Conservation (phyloP, 1,284 basidiomycete genomes). For the Moesziomyces antarcticus region DNA sequence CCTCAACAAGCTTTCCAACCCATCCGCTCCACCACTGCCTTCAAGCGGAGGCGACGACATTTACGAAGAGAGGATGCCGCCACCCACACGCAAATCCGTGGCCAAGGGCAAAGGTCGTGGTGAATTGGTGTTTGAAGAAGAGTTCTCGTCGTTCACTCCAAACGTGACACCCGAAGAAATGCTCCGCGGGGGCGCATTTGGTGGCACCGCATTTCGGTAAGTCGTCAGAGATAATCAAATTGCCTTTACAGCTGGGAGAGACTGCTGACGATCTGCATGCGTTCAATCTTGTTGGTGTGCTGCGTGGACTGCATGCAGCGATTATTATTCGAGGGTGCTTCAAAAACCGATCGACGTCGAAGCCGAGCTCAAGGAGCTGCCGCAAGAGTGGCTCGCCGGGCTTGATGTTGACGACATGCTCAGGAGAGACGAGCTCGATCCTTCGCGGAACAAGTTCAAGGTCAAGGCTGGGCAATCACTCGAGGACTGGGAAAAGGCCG, state of each 20-base stretch:
- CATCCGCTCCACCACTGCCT: constrained; percentile 28
- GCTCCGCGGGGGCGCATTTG: constrained; percentile 70
- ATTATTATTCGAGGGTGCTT: constrained; percentile 47
- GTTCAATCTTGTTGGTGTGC: not conserved
- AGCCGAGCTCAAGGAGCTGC: constrained; percentile 52
- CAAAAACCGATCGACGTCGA: constrained; percentile 40
- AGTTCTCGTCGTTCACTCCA: constrained; percentile 68
- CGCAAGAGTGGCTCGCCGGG: constrained; percentile 45
- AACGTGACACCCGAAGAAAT: constrained; percentile 71
- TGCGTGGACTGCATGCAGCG: constrained; percentile 6
- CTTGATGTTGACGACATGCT: constrained; percentile 48
- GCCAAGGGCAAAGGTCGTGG: constrained; percentile 55
- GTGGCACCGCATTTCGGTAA: constrained; percentile 69
- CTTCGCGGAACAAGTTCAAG: constrained; percentile 68
- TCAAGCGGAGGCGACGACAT: constrained; percentile 27
- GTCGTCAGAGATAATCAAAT: not conserved
- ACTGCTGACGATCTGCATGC: not conserved
- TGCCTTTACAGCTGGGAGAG: too few species aligned
- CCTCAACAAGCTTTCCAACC: constrained; percentile 49
- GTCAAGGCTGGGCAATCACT: constrained; percentile 70
- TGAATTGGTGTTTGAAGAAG: constrained; percentile 68
- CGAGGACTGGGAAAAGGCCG: constrained; percentile 70
- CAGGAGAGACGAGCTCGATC: constrained; percentile 58
- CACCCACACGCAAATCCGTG: constrained; percentile 26
- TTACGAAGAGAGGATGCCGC: constrained; percentile 25